Evolutionary conservation across 2,329 filamentous ascomycete genomes (phyloP), one percentile per base, ranked within the genome.

Genomic region (Alternaria brassicae): DNA sequence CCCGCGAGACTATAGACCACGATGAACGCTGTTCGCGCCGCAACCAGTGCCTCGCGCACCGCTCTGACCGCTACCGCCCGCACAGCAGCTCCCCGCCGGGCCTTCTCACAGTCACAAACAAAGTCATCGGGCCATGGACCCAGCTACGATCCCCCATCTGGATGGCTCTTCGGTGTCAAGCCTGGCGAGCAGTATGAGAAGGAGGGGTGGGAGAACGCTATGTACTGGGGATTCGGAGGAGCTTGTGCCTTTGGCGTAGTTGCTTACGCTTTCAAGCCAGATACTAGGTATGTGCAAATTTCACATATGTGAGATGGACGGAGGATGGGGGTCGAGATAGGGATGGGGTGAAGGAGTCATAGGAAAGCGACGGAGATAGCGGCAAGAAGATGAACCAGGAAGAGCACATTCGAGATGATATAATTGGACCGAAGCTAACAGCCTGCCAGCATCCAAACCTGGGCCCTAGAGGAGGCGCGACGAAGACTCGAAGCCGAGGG

Each of bases 381-480:
- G 23, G 45, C 40, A 25, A 25, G n/a, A 27, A 40, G 13, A 25
- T 30, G 23, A 39, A 30, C 2, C 13, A 17, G 13, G 4, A 48
- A n/a, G 28, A 15, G 44, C 5, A 1, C 7, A 34, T 2, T 9
- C 12, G 44, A 21, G 2, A 48, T n/a, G 19, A 3, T 8, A 15
- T 15, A 23, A 17, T 32, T 25, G 23, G 10, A 32, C n/a, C 6
- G 12, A 44, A 52, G 54, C 70, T 76, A 53, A 74, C 66, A 44
- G 2, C 27, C 51, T 17, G 58, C 61, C 72, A 99, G 95, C 80
- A 97, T 99, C 88, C 95, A 98, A 84, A 98, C 94, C 55, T 99
- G 95, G 95, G 95, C 95, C 64, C 88, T 99, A 41, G 95, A 99
- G 82, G 95, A 99, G 83, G 95, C 95, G 53, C 88, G 95, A 76